Evolutionary conservation across 2,329 filamentous ascomycete species (phyloP).

Genomic region (Fusarium domesticum): DNA sequence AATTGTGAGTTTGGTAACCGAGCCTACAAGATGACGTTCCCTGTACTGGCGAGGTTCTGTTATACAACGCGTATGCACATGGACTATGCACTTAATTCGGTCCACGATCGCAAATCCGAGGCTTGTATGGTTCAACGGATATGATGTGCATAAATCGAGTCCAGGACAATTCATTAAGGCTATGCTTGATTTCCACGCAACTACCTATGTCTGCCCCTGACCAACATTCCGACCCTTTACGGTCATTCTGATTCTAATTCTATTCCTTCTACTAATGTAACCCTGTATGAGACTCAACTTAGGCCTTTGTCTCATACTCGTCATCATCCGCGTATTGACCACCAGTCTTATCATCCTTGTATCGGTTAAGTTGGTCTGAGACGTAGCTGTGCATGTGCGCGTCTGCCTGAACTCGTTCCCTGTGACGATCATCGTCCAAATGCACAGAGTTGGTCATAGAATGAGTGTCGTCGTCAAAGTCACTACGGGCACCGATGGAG

Average conservation of each 20-base stretch:
- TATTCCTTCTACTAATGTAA: conserved; percentile 1
- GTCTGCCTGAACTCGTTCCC: conserved; percentile 55
- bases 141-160: too few species aligned
- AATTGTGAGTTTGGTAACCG: too few species aligned
- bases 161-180: not conserved
- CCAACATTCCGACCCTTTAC: not conserved
- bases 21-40: too few species aligned
- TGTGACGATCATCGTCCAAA: conserved; percentile 43
- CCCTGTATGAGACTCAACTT: conserved; percentile 11
- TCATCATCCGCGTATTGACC: conserved; percentile 37
- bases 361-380: conserved; percentile 71
- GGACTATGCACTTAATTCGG: too few species aligned
- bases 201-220: not conserved
- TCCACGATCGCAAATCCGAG: too few species aligned
- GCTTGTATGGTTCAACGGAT: too few species aligned
- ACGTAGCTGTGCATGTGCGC: conserved; percentile 79
- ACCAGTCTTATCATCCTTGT: conserved; percentile 43
- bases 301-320: conserved; percentile 46
- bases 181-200: not conserved
- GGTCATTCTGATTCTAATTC: not conserved
- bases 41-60: too few species aligned
- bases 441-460: conserved; percentile 34
- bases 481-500: conserved; percentile 79
- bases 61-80: too few species aligned
- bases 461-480: conserved; percentile 55